These are phyloP conservation scores for Saturnispora ahearnii DNA, from an alignment of 805 yeast species.

Conservation along the genomic window DNA sequence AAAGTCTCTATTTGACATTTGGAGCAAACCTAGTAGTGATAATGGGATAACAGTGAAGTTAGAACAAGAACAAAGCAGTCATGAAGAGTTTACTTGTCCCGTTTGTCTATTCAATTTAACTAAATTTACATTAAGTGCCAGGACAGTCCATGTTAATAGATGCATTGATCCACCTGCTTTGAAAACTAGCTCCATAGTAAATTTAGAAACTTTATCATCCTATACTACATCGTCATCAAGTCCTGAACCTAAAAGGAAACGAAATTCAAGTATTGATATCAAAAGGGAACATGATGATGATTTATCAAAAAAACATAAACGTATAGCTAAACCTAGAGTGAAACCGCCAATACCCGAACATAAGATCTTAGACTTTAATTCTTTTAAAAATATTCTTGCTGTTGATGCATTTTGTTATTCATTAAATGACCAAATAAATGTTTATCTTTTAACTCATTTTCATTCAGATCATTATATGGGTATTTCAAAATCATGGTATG, in stretches of 20 bases:
- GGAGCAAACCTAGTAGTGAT: background rate
- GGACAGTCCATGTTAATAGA: constrained; percentile 47
- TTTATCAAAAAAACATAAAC: background rate
- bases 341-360: constrained; percentile 42
- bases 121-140: constrained; percentile 30
- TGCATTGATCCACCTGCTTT: constrained; percentile 32
- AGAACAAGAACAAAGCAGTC: constrained; percentile 7
- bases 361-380: constrained; percentile 40
- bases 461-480: constrained; percentile 96
- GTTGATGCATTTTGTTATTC: constrained; percentile 61
- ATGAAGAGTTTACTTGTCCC: constrained; percentile 36
- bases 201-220: background rate
- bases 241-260: background rate
- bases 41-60: constrained; percentile 2
- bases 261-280: background rate
- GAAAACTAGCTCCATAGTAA: background rate
- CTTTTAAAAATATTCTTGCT: constrained; percentile 28
- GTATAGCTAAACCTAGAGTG: constrained; percentile 11
- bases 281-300: background rate
- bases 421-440: constrained; percentile 35
- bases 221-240: background rate
- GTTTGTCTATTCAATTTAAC: constrained; percentile 38
- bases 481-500: constrained; percentile 63
- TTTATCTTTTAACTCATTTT: constrained; percentile 70
- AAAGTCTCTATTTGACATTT: constrained; percentile 2